Evolutionary conservation across 2,329 filamentous ascomycete species (phyloP).

Genomic region (Fusarium protoensiforme): DNA sequence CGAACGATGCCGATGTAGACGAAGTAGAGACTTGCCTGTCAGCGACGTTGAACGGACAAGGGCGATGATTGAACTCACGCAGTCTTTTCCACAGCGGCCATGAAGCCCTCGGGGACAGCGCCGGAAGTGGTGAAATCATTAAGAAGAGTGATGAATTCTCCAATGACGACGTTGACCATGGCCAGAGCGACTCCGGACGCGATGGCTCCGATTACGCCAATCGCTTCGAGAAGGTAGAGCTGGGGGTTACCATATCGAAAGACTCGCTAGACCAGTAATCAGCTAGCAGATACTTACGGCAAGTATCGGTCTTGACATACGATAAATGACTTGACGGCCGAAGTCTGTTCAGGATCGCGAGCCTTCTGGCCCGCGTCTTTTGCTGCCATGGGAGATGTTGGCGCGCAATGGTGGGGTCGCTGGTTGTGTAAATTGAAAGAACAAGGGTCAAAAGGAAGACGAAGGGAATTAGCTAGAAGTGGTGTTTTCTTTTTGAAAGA

Average conservation of each 20-base stretch:
- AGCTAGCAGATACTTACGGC: neutral
- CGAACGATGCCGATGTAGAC: slow-evolving; percentile 67
- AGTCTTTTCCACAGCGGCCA: neutral
- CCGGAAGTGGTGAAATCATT: slow-evolving; percentile 21
- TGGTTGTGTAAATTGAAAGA: neutral
- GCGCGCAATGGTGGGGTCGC: neutral
- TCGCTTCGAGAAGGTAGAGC: neutral
- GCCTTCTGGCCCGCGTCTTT: neutral
- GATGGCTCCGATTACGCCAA: neutral
- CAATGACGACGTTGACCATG: slow-evolving; percentile 44
- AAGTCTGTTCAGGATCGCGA: neutral
- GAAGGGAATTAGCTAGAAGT: neutral
- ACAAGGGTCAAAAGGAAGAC: neutral
- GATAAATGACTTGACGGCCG: neutral
- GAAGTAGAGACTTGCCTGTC: slow-evolving; percentile 58
- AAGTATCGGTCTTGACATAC: neutral
- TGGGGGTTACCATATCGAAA: neutral
- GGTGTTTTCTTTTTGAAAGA: neutral
- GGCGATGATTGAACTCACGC: neutral
- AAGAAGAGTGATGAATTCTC: slow-evolving; percentile 41
- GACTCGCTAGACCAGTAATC: neutral
- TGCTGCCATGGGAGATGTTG: neutral
- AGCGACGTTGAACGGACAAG: neutral
- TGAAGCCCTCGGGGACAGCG: slow-evolving; percentile 6
- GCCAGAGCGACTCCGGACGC: slow-evolving; percentile 38